These are phyloP conservation scores for Spiraea crenata DNA, from an alignment of 331 rosid genomes.

Conservation along the genomic window DNA sequence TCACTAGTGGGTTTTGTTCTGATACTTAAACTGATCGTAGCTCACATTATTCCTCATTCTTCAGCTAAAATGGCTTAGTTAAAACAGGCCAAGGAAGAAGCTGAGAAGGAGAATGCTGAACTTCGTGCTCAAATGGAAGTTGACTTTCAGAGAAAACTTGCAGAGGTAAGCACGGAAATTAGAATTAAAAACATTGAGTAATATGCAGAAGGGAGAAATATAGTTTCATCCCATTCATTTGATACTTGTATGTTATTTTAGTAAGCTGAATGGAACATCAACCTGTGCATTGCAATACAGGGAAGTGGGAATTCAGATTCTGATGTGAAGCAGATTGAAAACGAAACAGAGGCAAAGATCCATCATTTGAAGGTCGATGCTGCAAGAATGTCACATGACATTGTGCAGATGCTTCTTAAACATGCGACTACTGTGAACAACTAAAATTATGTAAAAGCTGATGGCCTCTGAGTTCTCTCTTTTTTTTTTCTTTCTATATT, in stretches of 20 bases:
- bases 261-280: background rate
- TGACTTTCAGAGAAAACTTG: slow-evolving; percentile 12
- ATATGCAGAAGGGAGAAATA: background rate
- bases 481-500: no score
- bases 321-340: slow-evolving; percentile 25
- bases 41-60: background rate
- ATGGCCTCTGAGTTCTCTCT: background rate
- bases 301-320: slow-evolving; percentile 31
- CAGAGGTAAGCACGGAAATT: background rate
- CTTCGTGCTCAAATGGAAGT: background rate
- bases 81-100: slow-evolving; percentile 8
- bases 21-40: background rate
- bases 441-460: slow-evolving; percentile 25
- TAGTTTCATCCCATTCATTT: no score
- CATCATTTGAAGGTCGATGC: slow-evolving; percentile 55
- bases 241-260: no score
- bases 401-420: slow-evolving; percentile 65
- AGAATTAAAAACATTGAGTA: background rate
- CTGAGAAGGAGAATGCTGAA: slow-evolving; percentile 10
- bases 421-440: slow-evolving; percentile 65
- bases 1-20: background rate
- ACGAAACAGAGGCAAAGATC: slow-evolving; percentile 35
- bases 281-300: slow-evolving; percentile 1
- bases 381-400: slow-evolving; percentile 55
- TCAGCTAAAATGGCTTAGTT: slow-evolving; percentile 2